Evolutionary conservation across 1,139 yeast species (phyloP).

Genomic region (Nakaseomyces sp.): DNA sequence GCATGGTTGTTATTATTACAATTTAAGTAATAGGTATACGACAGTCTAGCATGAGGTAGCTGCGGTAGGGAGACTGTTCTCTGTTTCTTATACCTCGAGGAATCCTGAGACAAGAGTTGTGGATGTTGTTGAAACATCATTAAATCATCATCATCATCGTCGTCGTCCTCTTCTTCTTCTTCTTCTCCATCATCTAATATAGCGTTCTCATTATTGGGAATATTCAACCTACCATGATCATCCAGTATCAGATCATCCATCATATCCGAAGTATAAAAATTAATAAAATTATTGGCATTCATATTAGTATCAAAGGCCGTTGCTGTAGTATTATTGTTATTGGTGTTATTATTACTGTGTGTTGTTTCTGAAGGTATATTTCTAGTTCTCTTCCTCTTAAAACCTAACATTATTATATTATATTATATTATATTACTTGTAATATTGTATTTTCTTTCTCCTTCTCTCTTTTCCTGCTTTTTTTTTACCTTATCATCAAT

Average conservation of each 20-base stretch:
- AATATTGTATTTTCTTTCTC: no score
- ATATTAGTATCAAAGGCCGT: neutral
- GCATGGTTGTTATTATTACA: neutral
- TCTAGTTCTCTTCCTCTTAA: constrained; percentile 4
- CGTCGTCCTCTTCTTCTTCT: constrained; percentile 10
- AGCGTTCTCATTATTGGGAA: neutral
- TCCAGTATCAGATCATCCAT: constrained; percentile 10
- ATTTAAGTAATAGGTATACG: constrained; percentile 15
- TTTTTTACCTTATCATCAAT: neutral
- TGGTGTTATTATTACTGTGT: neutral
- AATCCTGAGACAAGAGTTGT: constrained; percentile 6
- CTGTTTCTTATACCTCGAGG: constrained; percentile 37
- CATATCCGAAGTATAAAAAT: constrained; percentile 7
- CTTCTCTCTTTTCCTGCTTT: no score
- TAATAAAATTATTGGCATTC: constrained; percentile 2
- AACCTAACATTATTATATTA: constrained; percentile 3
- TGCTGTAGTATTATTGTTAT: neutral
- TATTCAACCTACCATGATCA: neutral
- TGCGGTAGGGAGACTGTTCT: constrained; percentile 68
- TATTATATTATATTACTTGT: no score
- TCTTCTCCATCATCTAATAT: constrained; percentile 10
- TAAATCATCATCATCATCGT: constrained; percentile 18
- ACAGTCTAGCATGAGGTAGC: constrained; percentile 38
- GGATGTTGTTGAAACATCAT: constrained; percentile 18
- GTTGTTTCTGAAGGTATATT: neutral